Conservation (phyloP, 306 rosid species). For the Citrullus mucosospermus region DNA sequence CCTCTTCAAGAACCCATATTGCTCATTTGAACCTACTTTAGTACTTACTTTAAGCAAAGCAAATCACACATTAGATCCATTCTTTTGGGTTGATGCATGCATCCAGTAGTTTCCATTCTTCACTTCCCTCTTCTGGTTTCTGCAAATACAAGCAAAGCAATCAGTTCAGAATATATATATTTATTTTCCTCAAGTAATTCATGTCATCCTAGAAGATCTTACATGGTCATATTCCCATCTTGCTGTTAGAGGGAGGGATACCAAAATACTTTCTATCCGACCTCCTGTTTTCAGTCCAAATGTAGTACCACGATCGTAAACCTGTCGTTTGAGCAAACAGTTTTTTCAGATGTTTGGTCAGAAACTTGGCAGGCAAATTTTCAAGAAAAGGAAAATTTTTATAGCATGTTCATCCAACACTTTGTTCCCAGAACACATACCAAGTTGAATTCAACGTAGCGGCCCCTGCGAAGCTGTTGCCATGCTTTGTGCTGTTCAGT, state of each 20-base stretch:
- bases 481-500: constrained; percentile 78
- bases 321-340: constrained; percentile 27
- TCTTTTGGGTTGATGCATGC: constrained; percentile 97
- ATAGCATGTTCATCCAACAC: not conserved
- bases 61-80: constrained; percentile 39
- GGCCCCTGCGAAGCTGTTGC: constrained; percentile 95
- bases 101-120: constrained; percentile 87
- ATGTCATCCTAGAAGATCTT: constrained; percentile 20
- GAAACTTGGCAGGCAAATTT: not conserved
- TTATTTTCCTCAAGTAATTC: not conserved
- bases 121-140: constrained; percentile 98
- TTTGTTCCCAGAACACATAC: constrained; percentile 21
- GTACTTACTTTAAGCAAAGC: not conserved
- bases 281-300: constrained; percentile 98
- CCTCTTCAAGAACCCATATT: not conserved
- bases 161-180: not conserved
- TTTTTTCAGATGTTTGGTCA: not conserved
- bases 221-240: constrained; percentile 98
- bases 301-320: constrained; percentile 93
- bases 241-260: constrained; percentile 88
- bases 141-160: constrained; percentile 28
- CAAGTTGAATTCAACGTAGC: constrained; percentile 93
- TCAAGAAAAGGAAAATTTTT: not conserved
- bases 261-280: constrained; percentile 96
- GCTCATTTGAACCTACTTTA: not conserved